Conservation (phyloP, 2,329 filamentous ascomycete species). For the Penicillium sp. region DNA sequence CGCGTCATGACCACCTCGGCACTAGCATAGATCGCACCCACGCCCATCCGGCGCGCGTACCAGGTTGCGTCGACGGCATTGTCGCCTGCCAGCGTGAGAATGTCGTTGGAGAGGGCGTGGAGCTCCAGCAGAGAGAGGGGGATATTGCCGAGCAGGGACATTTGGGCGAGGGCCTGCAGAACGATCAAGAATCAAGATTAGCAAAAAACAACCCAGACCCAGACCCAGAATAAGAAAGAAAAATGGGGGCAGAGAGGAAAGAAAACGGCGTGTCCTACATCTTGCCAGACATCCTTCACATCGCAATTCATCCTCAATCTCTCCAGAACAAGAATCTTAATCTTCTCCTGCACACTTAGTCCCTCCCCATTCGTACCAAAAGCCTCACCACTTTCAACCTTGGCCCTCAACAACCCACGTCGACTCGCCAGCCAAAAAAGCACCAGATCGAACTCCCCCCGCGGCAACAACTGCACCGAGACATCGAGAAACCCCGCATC, state of each 20-base stretch:
- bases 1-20: slow-evolving; percentile 94
- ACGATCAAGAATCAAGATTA: background rate
- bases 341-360: slow-evolving; percentile 62
- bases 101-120: slow-evolving; percentile 82
- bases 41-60: slow-evolving; percentile 73
- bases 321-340: slow-evolving; percentile 74
- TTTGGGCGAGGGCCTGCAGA: slow-evolving; percentile 78
- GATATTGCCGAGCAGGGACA: slow-evolving; percentile 82
- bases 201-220: background rate
- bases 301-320: slow-evolving; percentile 73
- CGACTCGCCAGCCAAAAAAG: slow-evolving; percentile 49
- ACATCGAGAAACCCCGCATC: slow-evolving; percentile 87
- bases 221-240: background rate
- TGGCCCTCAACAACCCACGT: slow-evolving; percentile 41
- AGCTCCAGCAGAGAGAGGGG: slow-evolving; percentile 78
- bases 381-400: slow-evolving; percentile 37
- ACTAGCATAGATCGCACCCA: slow-evolving; percentile 71
- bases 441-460: slow-evolving; percentile 80
- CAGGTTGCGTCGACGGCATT: slow-evolving; percentile 79
- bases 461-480: slow-evolving; percentile 78
- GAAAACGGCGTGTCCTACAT: slow-evolving; percentile 59
- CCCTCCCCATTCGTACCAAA: slow-evolving; percentile 28
- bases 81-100: slow-evolving; percentile 85
- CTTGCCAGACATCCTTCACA: slow-evolving; percentile 80
- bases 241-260: slow-evolving; percentile 12